Evolutionary conservation across 768 basidiomycete genomes (phyloP).

Genomic region (Leccinum disarticulatum): DNA sequence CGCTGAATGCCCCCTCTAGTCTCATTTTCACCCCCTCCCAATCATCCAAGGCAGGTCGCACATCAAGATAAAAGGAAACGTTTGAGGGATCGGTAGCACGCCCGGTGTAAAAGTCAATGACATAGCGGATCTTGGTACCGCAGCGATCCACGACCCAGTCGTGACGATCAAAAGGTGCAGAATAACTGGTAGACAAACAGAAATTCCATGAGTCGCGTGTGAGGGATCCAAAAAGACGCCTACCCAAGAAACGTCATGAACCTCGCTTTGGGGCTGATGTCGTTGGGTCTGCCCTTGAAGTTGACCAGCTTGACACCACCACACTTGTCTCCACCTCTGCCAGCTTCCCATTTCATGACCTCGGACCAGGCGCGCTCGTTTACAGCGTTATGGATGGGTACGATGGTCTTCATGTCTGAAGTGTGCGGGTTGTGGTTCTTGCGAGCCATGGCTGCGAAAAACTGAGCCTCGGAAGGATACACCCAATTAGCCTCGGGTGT

Average conservation of each 20-base stretch:
- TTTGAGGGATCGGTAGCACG: constrained; percentile 47
- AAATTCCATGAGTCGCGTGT: background rate
- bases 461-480: constrained; percentile 98
- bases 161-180: constrained; percentile 93
- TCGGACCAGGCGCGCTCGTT: constrained; percentile 92
- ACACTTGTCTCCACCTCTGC: constrained; percentile 79
- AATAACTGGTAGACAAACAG: constrained; percentile 56
- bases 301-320: constrained; percentile 80
- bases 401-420: constrained; percentile 91
- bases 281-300: constrained; percentile 86
- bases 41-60: constrained; percentile 88
- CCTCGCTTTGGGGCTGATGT: constrained; percentile 78
- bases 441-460: constrained; percentile 94
- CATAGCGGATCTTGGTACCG: constrained; percentile 84
- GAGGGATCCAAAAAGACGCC: constrained; percentile 24
- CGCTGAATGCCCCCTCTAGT: constrained; percentile 52
- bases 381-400: constrained; percentile 98
- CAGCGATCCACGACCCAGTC: constrained; percentile 97
- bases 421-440: constrained; percentile 89
- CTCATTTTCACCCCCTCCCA: constrained; percentile 95
- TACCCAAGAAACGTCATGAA: constrained; percentile 86
- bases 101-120: constrained; percentile 98
- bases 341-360: constrained; percentile 78
- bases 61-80: constrained; percentile 91
- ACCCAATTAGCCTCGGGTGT: constrained; percentile 79